These are phyloP conservation scores for Blastomyces silverae DNA, from an alignment of 2,329 filamentous ascomycete species.

Conservation along the genomic window DNA sequence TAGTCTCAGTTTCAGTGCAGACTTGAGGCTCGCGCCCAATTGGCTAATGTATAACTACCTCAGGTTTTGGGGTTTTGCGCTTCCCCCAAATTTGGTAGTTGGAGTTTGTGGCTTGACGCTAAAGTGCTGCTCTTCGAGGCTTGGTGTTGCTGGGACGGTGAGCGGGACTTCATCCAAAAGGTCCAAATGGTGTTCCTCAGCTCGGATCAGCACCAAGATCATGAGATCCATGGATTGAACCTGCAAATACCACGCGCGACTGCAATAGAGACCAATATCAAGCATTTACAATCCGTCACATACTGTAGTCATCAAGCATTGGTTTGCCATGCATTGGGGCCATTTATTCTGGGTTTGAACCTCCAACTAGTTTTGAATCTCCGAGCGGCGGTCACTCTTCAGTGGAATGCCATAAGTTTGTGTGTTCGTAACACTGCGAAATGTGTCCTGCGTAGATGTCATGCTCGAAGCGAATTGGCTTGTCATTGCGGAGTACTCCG, in stretches of 20 bases:
- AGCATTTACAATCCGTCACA: neutral
- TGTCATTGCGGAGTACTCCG: no score
- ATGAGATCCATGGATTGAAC: neutral
- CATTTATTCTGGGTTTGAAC: neutral
- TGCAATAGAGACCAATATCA: neutral
- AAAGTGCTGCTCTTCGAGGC: neutral
- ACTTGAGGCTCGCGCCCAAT: neutral
- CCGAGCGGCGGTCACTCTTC: neutral
- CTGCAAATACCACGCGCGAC: neutral
- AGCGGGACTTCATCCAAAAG: neutral
- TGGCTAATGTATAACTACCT: neutral
- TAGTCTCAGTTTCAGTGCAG: neutral
- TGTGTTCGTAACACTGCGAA: neutral
- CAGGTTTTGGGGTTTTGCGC: neutral
- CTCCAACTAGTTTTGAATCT: no score
- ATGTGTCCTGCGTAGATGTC: neutral
- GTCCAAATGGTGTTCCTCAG: neutral
- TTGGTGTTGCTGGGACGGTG: neutral
- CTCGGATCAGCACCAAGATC: neutral
- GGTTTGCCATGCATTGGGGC: neutral
- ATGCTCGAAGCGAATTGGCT: neutral
- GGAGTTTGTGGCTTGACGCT: conserved; percentile 10
- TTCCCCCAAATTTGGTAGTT: conserved; percentile 7
- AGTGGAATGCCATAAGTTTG: neutral
- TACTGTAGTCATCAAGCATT: neutral